phyloP scores from a whole-genome alignment of 345 rosid genomes.

The Lepidium sativum region DNA sequence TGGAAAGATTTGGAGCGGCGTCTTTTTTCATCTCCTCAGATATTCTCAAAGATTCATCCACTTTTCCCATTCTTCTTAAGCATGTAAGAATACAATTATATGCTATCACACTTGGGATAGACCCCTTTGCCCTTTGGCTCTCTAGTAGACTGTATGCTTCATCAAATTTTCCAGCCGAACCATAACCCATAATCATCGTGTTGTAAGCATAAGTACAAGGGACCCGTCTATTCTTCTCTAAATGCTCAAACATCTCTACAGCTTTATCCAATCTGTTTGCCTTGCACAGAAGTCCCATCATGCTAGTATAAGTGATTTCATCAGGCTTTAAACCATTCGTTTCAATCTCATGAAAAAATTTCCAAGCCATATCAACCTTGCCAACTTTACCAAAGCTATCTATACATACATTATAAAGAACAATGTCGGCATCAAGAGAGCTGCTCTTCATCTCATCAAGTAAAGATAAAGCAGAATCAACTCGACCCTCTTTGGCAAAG shows the following conservation, averaged over 20 bases:
- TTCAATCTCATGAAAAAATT: conserved; percentile 88
- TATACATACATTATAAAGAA: conserved; percentile 91
- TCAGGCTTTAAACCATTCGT: conserved; percentile 65
- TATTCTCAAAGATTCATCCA: conserved; percentile 53
- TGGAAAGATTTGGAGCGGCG: conserved; percentile 64
- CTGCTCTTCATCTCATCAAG: conserved; percentile 92
- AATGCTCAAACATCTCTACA: conserved; percentile 70
- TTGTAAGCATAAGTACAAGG: conserved; percentile 91
- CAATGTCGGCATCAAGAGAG: conserved; percentile 63
- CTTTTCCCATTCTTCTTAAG: conserved; percentile 62
- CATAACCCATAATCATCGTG: conserved; percentile 97
- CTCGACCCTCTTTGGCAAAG: conserved; percentile 71
- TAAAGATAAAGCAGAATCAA: conserved; percentile 76
- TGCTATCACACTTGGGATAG: conserved; percentile 81
- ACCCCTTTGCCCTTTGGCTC: conserved; percentile 79
- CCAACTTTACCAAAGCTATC: conserved; percentile 93
- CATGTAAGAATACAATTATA: conserved; percentile 89
- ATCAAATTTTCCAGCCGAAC: conserved; percentile 75
- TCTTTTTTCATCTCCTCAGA: conserved; percentile 88
- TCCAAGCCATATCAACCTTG: conserved; percentile 94
- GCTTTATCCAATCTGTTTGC: conserved; percentile 77
- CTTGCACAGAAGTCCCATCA: conserved; percentile 84
- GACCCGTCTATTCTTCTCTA: conserved; percentile 56
- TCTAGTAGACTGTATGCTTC: conserved; percentile 72
- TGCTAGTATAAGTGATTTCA: conserved; percentile 84